Evolutionary conservation across 1,284 basidiomycete genomes (phyloP), one percentile per base, ranked within the genome.

Genomic region (Neonothopanus nambi): DNA sequence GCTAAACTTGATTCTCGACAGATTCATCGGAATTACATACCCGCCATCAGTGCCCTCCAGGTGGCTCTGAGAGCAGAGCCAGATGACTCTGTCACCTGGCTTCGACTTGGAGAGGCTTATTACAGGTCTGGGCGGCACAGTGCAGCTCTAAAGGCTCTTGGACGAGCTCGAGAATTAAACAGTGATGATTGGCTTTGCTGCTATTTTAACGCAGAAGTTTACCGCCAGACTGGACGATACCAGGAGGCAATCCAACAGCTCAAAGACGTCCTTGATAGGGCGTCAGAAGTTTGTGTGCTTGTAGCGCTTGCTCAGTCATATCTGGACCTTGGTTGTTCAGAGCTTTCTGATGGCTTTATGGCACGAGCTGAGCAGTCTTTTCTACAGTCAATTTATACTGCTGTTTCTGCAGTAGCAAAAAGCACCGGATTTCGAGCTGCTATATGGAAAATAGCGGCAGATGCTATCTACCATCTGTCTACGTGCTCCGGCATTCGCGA

Each of bases 81-180:
- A 0, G 81, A 87, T 3, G 94, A 98, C 66, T 79, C 84, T 8
- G 69, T 85, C 24, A 84, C 87, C 21, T 98, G 95, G 96, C 76
- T 95, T 17, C 84, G 92, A 52, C 79, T 99, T 0, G 96, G 96
- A 4, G 94, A 98, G 67, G 91, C 93, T 0, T 99, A 99, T 62
- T 84, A 85, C 57, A 87, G 83, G 63, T 89, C 91, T 12, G 95
- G 96, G 36, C 83, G 93, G 28, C 91, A 95, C 60, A 85, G 85
- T 11, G 96, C 97, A 2, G 92, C 94, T 1, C 73, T 98, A 56
- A 98, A 97, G 68, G 89, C 95, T 1, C 83, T 98, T 28, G 74
- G 79, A 11, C 86, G 81, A 49, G 92, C 92, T 0, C 80, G 82
- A 11, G 81, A 87, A 57, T 77, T 96, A 47, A 30, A 41, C 18